Percentiles rank a stretch among this genome's conserved stretches.
These are phyloP conservation scores for Zancudomyces culisetae DNA, from an alignment of 371 early-diverging fungal species.

Conservation along the genomic window DNA sequence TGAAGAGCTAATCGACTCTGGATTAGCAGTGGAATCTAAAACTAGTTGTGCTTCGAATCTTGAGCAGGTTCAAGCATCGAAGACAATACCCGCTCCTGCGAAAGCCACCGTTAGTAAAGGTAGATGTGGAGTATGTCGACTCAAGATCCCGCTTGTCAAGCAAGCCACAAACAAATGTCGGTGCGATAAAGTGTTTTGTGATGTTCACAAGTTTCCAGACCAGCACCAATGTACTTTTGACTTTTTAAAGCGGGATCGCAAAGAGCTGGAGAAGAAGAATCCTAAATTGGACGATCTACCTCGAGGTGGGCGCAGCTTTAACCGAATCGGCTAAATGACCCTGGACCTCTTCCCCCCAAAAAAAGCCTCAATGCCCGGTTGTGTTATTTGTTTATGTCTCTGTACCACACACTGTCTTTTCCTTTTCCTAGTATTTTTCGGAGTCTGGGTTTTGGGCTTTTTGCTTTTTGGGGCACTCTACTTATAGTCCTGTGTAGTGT, in stretches of 20 bases:
- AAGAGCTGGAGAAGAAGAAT: constrained; percentile 50
- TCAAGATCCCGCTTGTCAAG: constrained; percentile 59
- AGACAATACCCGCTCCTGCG: constrained; percentile 7
- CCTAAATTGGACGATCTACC: constrained; percentile 56
- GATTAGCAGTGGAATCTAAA: too few species aligned
- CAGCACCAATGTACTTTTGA: constrained; percentile 63
- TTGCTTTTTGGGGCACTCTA: too few species aligned
- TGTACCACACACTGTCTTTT: too few species aligned
- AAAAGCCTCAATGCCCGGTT: too few species aligned
- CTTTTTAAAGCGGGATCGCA: constrained; percentile 34
- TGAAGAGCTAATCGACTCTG: too few species aligned
- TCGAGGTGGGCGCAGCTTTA: constrained; percentile 54
- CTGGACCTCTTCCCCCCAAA: too few species aligned
- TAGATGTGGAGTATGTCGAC: constrained; percentile 51
- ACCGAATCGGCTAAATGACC: constrained; percentile 30
- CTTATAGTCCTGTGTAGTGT: too few species aligned
- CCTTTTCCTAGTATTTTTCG: too few species aligned
- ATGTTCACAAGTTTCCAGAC: constrained; percentile 51
- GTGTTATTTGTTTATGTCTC: too few species aligned
- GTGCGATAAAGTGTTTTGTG: constrained; percentile 61
- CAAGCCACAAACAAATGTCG: constrained; percentile 65
- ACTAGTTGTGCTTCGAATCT: constrained; percentile 5
- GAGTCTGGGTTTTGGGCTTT: too few species aligned
- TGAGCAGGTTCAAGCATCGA: constrained; percentile 1
- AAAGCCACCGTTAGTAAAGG: constrained; percentile 48